Evolutionary conservation across 176 grass and related monocot genomes (phyloP).

Genomic region (Ampelocalamus luodianensis): DNA sequence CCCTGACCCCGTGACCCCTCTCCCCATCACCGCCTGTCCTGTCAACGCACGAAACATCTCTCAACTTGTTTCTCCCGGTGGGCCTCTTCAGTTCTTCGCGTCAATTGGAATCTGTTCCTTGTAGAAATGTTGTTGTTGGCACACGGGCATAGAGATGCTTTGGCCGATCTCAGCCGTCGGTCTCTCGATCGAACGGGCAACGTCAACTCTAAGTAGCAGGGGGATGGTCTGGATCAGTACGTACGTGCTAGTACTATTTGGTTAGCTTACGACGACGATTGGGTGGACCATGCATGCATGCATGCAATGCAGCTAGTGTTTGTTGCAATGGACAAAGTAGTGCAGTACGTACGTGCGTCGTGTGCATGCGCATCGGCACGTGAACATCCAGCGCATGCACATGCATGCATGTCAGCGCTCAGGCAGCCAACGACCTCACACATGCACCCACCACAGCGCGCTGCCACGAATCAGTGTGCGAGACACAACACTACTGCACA

Average conservation of each 20-base stretch:
- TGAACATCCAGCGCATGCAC: slow-evolving; percentile 26
- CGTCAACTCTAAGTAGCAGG: neutral
- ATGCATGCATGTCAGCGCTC: slow-evolving; percentile 28
- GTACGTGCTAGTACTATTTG: too few relatives aligned
- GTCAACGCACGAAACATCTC: neutral
- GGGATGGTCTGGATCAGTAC: too few relatives aligned
- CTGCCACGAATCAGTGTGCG: neutral
- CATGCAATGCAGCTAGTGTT: neutral
- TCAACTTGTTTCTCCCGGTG: neutral
- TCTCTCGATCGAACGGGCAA: neutral
- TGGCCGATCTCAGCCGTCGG: neutral
- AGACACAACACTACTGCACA: neutral
- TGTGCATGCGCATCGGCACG: slow-evolving; percentile 7
- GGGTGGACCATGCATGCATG: neutral
- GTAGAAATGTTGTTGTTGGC: neutral
- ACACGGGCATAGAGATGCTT: neutral
- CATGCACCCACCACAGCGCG: neutral
- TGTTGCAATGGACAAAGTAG: neutral
- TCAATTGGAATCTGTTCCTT: too few relatives aligned
- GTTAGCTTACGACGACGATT: neutral
- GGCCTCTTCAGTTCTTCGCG: neutral
- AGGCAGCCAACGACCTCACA: neutral
- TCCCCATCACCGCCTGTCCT: neutral
- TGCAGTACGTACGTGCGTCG: neutral
- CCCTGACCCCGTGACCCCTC: neutral